A percentile compares a stretch with the other conserved stretches of the same genome.
Evolutionary conservation across 2,329 filamentous ascomycete species (phyloP).

Genomic region (Fusarium liriodendri): DNA sequence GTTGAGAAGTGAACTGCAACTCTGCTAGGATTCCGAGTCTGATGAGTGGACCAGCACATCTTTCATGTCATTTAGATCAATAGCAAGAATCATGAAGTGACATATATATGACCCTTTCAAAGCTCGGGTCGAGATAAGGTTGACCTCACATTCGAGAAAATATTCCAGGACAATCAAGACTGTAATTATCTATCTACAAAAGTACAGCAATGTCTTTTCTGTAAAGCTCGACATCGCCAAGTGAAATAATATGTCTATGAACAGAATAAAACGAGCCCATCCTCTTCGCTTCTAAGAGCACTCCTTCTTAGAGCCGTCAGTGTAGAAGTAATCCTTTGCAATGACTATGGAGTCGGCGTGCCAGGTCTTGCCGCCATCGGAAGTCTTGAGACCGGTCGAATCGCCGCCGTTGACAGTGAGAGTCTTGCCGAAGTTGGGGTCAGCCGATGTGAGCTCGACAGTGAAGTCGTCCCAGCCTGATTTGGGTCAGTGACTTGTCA

Average conservation of each 20-base stretch:
- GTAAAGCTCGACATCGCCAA: neutral
- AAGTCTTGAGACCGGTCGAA: neutral
- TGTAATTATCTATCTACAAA: neutral
- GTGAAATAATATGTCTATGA: neutral
- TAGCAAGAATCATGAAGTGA: neutral
- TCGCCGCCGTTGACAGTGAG: neutral
- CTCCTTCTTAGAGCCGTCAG: neutral
- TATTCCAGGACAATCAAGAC: neutral
- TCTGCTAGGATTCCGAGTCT: neutral
- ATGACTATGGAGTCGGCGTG: neutral
- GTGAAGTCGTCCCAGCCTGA: neutral
- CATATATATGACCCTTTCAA: neutral
- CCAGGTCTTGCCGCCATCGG: conserved; percentile 5
- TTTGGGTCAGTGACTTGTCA: too few relatives aligned
- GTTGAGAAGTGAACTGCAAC: neutral
- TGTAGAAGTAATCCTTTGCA: conserved; percentile 1
- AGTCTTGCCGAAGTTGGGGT: neutral
- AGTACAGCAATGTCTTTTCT: neutral
- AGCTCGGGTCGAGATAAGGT: neutral
- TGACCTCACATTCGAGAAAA: neutral
- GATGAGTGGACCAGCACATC: neutral
- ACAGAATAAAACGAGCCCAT: neutral
- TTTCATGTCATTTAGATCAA: neutral
- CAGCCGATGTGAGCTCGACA: neutral
- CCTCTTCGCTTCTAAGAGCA: neutral